Evolutionary conservation across 768 basidiomycete genomes (phyloP).

Genomic region (Boletellus sp.): DNA sequence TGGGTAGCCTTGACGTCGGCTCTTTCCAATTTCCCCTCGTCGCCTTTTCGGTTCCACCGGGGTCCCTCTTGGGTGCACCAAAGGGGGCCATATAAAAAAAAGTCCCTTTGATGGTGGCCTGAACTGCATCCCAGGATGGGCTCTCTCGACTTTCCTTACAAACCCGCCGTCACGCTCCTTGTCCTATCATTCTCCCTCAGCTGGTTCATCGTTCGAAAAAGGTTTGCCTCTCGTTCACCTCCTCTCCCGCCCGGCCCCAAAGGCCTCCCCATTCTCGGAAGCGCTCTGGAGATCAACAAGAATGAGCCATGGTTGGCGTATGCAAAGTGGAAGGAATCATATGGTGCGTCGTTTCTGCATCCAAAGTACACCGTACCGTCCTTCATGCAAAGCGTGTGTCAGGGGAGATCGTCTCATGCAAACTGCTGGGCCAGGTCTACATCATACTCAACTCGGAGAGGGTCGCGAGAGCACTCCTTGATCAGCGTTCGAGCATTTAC

Average conservation of each 20-base stretch:
- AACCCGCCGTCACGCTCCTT: background rate
- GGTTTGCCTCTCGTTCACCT: slow-evolving; percentile 10
- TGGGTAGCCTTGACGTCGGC: too few species aligned
- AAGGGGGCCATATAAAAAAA: too few species aligned
- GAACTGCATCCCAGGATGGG: too few species aligned
- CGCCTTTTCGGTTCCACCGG: too few species aligned
- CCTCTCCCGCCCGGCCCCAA: slow-evolving; percentile 31
- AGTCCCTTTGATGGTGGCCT: too few species aligned
- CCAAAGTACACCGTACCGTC: background rate
- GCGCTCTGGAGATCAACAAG: slow-evolving; percentile 22
- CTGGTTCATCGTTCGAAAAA: slow-evolving; percentile 4
- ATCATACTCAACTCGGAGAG: slow-evolving; percentile 23
- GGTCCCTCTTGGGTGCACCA: too few species aligned
- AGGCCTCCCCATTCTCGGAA: slow-evolving; percentile 27
- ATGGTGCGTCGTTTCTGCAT: slow-evolving; percentile 24
- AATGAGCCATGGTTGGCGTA: slow-evolving; percentile 32
- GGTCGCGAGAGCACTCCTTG: slow-evolving; percentile 20
- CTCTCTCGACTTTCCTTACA: too few species aligned
- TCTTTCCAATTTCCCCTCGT: too few species aligned
- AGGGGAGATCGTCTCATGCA: slow-evolving; percentile 23
- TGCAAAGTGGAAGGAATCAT: slow-evolving; percentile 27
- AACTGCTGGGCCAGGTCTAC: slow-evolving; percentile 18
- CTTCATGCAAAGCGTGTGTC: background rate
- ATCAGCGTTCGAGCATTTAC: slow-evolving; percentile 25
- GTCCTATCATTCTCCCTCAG: background rate